These are phyloP conservation scores for Diaporthe velutina DNA, from an alignment of 2,329 filamentous ascomycete species.

Conservation along the genomic window DNA sequence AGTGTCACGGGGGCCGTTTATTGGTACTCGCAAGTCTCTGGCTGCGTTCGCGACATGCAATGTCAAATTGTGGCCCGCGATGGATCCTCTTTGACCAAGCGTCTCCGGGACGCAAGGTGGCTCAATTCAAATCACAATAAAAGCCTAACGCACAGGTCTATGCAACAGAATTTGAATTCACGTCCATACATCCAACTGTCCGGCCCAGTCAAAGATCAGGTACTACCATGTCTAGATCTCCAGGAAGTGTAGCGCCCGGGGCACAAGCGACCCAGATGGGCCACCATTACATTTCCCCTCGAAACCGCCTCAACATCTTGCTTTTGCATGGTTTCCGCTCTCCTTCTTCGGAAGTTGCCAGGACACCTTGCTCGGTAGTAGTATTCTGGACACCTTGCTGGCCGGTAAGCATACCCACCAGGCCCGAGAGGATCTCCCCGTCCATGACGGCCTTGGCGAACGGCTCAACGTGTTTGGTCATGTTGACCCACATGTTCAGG, in stretches of 20 bases:
- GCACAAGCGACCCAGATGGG: not conserved
- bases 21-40: not conserved
- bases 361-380: not conserved
- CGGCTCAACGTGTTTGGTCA: not conserved
- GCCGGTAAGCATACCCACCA: slow-evolving; percentile 19
- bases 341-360: not conserved
- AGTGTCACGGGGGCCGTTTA: too few relatives aligned
- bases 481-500: slow-evolving; percentile 20
- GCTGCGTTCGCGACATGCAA: not conserved
- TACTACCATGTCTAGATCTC: not conserved
- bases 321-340: not conserved
- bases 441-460: slow-evolving; percentile 23
- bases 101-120: not conserved
- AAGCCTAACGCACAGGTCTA: too few relatives aligned
- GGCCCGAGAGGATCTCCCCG: not conserved
- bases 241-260: not conserved
- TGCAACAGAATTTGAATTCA: not conserved
- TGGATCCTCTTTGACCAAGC: not conserved
- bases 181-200: not conserved
- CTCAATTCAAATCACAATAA: too few relatives aligned
- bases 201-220: not conserved
- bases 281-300: not conserved
- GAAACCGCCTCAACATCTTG: not conserved
- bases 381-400: not conserved
- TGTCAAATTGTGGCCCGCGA: too few relatives aligned